Evolutionary conservation across 306 rosid genomes (phyloP).

Genomic region (Canavalia ensiformis): DNA sequence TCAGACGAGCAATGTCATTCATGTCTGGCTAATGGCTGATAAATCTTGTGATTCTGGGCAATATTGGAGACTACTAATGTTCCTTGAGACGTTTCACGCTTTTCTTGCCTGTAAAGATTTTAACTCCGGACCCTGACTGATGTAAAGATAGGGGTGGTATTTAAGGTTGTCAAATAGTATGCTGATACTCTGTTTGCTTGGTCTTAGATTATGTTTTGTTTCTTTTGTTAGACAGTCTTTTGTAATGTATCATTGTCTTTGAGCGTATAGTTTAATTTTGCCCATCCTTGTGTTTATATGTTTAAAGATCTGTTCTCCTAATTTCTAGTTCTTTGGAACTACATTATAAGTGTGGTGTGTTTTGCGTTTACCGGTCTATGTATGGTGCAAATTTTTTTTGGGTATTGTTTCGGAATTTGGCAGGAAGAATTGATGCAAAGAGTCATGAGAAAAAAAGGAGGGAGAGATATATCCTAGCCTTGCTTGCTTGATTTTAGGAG

Average conservation of each 20-base stretch:
- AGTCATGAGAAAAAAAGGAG: too few relatives aligned
- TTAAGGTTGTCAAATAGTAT: conserved; percentile 44
- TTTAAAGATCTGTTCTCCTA: too few relatives aligned
- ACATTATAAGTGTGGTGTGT: too few relatives aligned
- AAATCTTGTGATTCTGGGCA: conserved; percentile 1
- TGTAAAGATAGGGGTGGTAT: conserved; percentile 54
- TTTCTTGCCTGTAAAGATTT: conserved; percentile 61
- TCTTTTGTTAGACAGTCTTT: conserved; percentile 22
- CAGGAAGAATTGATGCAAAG: too few relatives aligned
- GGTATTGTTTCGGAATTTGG: too few relatives aligned
- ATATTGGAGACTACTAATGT: conserved; percentile 34
- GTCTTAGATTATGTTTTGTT: conserved; percentile 34
- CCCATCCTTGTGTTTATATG: too few relatives aligned
- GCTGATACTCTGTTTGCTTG: not conserved
- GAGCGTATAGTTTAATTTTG: not conserved
- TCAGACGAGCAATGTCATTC: conserved; percentile 75
- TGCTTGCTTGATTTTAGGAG: too few relatives aligned
- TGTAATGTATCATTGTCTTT: not conserved
- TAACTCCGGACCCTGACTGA: conserved; percentile 49
- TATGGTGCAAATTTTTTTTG: too few relatives aligned
- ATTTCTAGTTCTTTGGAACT: too few relatives aligned
- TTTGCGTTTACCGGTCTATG: too few relatives aligned
- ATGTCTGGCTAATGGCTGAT: conserved; percentile 63
- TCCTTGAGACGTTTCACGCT: conserved; percentile 36
- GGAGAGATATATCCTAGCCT: too few relatives aligned